Percentiles rank a stretch among this genome's conserved stretches.
Conservation (phyloP, 2,329 filamentous ascomycete genomes). For the Penicillium sp. region DNA sequence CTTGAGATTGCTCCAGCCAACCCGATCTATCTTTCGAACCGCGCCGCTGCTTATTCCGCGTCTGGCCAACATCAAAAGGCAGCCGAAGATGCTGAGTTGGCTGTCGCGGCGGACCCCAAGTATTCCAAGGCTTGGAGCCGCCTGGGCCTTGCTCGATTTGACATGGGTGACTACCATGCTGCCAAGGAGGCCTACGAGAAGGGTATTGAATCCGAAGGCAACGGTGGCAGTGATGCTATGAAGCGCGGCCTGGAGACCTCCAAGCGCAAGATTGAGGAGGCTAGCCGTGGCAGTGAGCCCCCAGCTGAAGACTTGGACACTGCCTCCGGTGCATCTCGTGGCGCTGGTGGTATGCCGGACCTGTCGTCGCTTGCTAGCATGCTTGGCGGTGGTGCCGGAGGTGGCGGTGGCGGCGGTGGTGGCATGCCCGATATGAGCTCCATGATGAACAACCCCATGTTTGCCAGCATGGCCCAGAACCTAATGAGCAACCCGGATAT, state of each 20-base stretch:
- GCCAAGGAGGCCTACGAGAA: slow-evolving; percentile 91
- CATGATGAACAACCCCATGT: slow-evolving; percentile 98
- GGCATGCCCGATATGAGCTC: slow-evolving; percentile 79
- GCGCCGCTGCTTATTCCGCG: slow-evolving; percentile 86
- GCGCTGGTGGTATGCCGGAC: slow-evolving; percentile 61
- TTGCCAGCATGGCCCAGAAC: slow-evolving; percentile 92
- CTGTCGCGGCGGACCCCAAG: slow-evolving; percentile 76
- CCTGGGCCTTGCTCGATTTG: slow-evolving; percentile 83
- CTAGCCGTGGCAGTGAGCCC: slow-evolving; percentile 52
- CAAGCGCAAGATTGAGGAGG: slow-evolving; percentile 77
- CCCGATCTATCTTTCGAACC: slow-evolving; percentile 95
- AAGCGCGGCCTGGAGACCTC: slow-evolving; percentile 95
- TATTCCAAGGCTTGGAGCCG: slow-evolving; percentile 98
- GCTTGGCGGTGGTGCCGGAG: slow-evolving; percentile 49
- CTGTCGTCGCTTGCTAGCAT: slow-evolving; percentile 65
- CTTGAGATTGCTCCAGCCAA: slow-evolving; percentile 75
- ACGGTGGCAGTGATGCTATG: slow-evolving; percentile 93
- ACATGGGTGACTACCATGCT: slow-evolving; percentile 81
- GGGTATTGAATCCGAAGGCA: slow-evolving; percentile 90
- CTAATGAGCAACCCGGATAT: slow-evolving; percentile 94
- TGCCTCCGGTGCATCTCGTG: slow-evolving; percentile 42
- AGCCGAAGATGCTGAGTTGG: slow-evolving; percentile 80
- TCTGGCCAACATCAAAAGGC: slow-evolving; percentile 78
- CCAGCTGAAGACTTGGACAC: slow-evolving; percentile 50
- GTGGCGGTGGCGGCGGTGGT: slow-evolving; percentile 55